phyloP scores from a whole-genome alignment of 768 basidiomycete species.

The Mycena filopes region DNA sequence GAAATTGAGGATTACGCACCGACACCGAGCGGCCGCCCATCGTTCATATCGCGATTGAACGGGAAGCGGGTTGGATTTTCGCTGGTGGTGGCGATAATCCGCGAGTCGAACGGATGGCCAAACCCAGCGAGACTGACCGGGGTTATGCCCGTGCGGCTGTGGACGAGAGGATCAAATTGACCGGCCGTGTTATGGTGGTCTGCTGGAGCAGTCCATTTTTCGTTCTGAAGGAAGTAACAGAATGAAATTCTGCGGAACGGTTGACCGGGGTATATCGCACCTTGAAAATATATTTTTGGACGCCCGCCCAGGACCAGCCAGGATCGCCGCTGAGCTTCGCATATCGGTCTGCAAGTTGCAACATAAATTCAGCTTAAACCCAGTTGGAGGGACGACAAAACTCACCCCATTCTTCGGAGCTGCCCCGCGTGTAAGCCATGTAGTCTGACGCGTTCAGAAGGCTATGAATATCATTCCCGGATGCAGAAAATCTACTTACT shows the following conservation, averaged over 20 bases:
- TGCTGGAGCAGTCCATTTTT: conserved; percentile 42
- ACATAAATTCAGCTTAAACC: too few relatives aligned
- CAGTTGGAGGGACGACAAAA: too few relatives aligned
- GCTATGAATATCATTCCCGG: not conserved
- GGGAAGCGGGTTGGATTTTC: conserved; percentile 44
- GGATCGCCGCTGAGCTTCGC: conserved; percentile 55
- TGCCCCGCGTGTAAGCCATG: conserved; percentile 45
- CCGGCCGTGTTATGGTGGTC: conserved; percentile 45
- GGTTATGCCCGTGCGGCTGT: conserved; percentile 42
- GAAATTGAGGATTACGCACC: conserved; percentile 32
- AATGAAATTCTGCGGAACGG: not conserved
- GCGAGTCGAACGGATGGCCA: conserved; percentile 39
- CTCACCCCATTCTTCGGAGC: conserved; percentile 57
- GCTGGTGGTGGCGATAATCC: conserved; percentile 39
- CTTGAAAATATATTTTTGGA: conserved; percentile 39
- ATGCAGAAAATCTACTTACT: conserved; percentile 35
- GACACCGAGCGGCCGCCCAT: conserved; percentile 46
- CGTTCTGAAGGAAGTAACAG: conserved; percentile 37
- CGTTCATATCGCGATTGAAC: conserved; percentile 49
- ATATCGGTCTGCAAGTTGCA: too few relatives aligned
- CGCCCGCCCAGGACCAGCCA: conserved; percentile 51
- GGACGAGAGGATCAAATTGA: conserved; percentile 44
- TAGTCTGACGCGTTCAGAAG: conserved; percentile 26
- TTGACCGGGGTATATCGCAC: conserved; percentile 22
- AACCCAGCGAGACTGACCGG: conserved; percentile 42